Base-by-base conservation (phyloP, 768 basidiomycete genomes). In the Ephemerocybe angulata region DNA sequence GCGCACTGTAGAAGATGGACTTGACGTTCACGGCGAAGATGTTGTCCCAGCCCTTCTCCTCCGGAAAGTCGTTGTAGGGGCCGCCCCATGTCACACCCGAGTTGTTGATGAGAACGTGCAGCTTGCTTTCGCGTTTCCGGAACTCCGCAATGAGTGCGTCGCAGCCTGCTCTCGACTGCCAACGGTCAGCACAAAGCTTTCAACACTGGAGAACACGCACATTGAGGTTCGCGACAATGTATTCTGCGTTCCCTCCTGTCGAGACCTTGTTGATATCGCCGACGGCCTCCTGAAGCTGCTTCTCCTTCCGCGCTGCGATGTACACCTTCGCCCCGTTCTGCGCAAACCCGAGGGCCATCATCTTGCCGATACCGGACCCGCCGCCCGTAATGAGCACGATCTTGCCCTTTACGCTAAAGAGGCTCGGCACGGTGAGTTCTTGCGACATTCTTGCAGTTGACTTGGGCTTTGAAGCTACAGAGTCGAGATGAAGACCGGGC, bases 251-350 rank as follows among this genome's bases (percentile, higher is more conserved):
- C 35, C 65, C 62, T 1, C 86, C 86, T 0, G 83, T 76, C 1
- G 82, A 78, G 19, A 70, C 65, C 55, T 81, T 76, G 66, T 83
- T 88, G 58, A 94, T 76, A 37, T 83, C 80, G 15, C 76, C 80
- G 2, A 75, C 72, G 8, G 83, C 72, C 77, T 88, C 81, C 71
- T 87, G 83, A 54, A 95, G 76, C 62, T 87, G 86, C 19, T 75
- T 66, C 72, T 90, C 88, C 66, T 92, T 93, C 52, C 93, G 78
- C 11, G 90, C 86, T 12, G 93, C 91, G 60, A 95, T 93, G 72
- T 94, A 93, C 38, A 96, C 93, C 61, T 84, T 87, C 30, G 87
- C 90, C 12, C 93, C 93, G 62, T 94, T 93, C 70, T 86, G 82
- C 1, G 87, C 88, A 61, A 91, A 86, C 1, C 88, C 86, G 0